Evolutionary conservation across 768 basidiomycete species (phyloP).

Genomic region (Fibroporia radiculosa): DNA sequence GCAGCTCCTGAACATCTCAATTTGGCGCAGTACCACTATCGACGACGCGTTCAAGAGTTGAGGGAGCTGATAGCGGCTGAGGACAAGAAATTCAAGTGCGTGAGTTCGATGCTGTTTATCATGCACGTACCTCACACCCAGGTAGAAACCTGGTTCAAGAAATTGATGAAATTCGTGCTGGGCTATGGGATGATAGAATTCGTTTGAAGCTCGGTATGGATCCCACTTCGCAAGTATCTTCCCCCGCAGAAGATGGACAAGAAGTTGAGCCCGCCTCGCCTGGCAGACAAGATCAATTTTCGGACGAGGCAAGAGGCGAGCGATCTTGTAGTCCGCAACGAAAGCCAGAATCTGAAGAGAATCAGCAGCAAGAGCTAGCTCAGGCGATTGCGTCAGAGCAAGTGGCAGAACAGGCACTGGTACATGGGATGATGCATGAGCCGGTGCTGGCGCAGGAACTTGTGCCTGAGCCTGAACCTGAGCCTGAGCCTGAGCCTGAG

Average conservation of each 20-base stretch:
- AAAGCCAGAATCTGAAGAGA: too few relatives aligned
- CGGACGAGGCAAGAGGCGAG: too few relatives aligned
- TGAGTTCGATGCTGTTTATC: too few relatives aligned
- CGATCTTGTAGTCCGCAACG: too few relatives aligned
- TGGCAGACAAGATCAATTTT: neutral
- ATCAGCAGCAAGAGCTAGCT: too few relatives aligned
- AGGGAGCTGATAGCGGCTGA: constrained; percentile 62
- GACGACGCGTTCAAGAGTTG: constrained; percentile 62
- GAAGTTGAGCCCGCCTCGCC: neutral
- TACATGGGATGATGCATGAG: neutral
- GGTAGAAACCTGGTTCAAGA: constrained; percentile 58
- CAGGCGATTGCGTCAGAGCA: too few relatives aligned
- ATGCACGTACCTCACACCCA: neutral
- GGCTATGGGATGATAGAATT: constrained; percentile 53
- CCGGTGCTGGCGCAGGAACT: neutral
- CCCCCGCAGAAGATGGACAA: neutral
- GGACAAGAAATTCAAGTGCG: constrained; percentile 74
- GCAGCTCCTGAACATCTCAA: constrained; percentile 57
- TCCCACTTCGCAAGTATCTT: neutral
- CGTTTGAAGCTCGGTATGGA: neutral
- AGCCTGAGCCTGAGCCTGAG: too few relatives aligned
- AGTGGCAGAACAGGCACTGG: too few relatives aligned
- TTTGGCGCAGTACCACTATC: constrained; percentile 72
- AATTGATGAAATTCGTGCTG: constrained; percentile 69
- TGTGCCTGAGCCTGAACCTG: neutral